Evolutionary conservation across 2,329 filamentous ascomycete species (phyloP), one percentile per base, ranked within the genome.

Genomic region (Scorias spongiosa): DNA sequence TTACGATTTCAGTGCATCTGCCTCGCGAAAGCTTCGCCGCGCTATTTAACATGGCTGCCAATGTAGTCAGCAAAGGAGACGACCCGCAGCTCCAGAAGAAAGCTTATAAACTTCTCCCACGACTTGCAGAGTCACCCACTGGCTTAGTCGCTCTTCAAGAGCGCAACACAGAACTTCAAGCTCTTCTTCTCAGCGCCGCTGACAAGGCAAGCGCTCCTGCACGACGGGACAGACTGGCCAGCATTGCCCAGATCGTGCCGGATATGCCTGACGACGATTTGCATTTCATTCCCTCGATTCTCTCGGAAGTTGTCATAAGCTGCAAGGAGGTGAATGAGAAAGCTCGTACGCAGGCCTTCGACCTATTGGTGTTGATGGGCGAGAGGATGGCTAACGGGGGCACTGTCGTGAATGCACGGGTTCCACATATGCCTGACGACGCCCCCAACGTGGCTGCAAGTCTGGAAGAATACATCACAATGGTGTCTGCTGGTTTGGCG

Each of bases 311-410:
- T 29, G 88, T 98, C 42, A 87, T 98, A 49, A 84, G 85, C 49
- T 93, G 87, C 66, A 98, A 98, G 64, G 91, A 98, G 66, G 86
- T 91, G 57, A 98, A 98, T 58, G 91, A 98, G 63, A 87, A 87
- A 58, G 88, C 91, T 0, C 75, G 91, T 49, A 87, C 84, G 43
- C 79, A 81, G 2, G 89, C 91, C 0, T 98, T 95, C 59, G 85
- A 93, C 42, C 71, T 96, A 12, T 74, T 98, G 10, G 83, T 98
- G 17, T 72, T 83, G 39, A 88, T 96, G 75, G 88, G 86, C 12
- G 76, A 86, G 59, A 83, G 80, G 53, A 87, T 95, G 71, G 75
- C 77, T 15, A 72, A 80, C 47, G 78, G 84, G 3, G 80, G 80
- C 32, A 70, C 73, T 41, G 91, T 98, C 49, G 75, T 89, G 55